Base-by-base conservation (phyloP, 768 basidiomycete species). In the Trametes coccinea region DNA sequence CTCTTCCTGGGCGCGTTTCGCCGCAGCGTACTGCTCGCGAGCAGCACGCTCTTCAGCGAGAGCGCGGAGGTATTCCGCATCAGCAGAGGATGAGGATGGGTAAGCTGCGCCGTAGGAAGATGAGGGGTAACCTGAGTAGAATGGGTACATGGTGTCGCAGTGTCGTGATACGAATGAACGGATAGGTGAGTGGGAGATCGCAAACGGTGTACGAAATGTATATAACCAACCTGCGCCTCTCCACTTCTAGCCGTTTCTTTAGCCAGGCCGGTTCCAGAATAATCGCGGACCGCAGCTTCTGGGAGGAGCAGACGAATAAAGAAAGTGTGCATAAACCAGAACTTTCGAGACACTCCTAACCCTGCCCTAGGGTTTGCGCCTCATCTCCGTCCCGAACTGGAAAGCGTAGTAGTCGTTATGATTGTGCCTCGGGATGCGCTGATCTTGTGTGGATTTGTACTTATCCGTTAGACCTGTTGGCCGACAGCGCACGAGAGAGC, bases 11-110 rank as follows among this genome's bases (percentile, higher is more conserved):
- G 68, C 66, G 43, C 70, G 71, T 34, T 61, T 62, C 54, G 71
- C 71, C 14, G 68, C 68, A 29, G 60, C 65, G 46, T 69, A 69
- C 39, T 69, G 69, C 39, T 67, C 64, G 34, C 67, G 69, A 5
- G 71, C 71, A 14, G 71, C 70, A n/a, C 65, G 69, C 52, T 72
- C 71, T 27, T 72, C 70, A 14, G 71, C 69, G 22, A 72, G 63
- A 8, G 70, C 70, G 29, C 66, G 68, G 13, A 66, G 50, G 63
- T 72, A 72, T n/a, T 65, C 67, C 31, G 61, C 45, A 53, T 68
- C 64, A 56, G 41, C 41, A 16, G 59, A 58, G n/a, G 47, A 29
- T 8, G 60, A 39, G 14, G 62, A 44, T 17, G 49, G 50, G 66
- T 69, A 72, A n/a, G 63, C 49, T 14, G 58, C 17, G 56, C 62